A percentile compares a stretch with the other conserved stretches of the same genome.
Evolutionary conservation across 768 basidiomycete genomes (phyloP).

Genomic region (Cystofilobasidium bisporidii): DNA sequence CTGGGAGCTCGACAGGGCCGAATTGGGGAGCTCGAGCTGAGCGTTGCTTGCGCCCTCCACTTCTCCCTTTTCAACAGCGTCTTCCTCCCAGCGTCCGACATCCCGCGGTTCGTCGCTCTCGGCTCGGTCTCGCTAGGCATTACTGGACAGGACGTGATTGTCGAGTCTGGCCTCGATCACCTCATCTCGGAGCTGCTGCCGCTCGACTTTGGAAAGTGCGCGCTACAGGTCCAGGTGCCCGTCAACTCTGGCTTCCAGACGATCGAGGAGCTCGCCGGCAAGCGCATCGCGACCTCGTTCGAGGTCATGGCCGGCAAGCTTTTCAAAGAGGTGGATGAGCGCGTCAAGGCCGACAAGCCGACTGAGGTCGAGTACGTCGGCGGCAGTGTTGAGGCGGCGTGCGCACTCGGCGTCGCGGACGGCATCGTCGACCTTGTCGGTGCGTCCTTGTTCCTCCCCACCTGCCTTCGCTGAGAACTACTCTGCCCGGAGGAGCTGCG

Average conservation of each 20-base stretch:
- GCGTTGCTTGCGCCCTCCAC: not conserved
- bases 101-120: slow-evolving; percentile 96
- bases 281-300: slow-evolving; percentile 89
- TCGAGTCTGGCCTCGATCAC: slow-evolving; percentile 73
- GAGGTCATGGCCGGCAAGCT: slow-evolving; percentile 74
- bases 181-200: slow-evolving; percentile 68
- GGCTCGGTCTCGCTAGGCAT: slow-evolving; percentile 95
- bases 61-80: slow-evolving; percentile 48
- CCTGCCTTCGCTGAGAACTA: too few relatives aligned
- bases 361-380: slow-evolving; percentile 93
- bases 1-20: too few relatives aligned
- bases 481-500: too few relatives aligned
- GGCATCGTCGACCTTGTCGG: slow-evolving; percentile 97
- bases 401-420: slow-evolving; percentile 88
- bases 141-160: slow-evolving; percentile 94
- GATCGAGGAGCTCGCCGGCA: slow-evolving; percentile 73
- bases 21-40: too few relatives aligned
- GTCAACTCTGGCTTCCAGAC: slow-evolving; percentile 59
- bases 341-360: slow-evolving; percentile 44
- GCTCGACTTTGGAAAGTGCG: slow-evolving; percentile 86
- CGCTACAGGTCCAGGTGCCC: slow-evolving; percentile 64
- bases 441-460: slow-evolving; percentile 41
- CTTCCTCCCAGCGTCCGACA: slow-evolving; percentile 92
- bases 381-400: slow-evolving; percentile 96
- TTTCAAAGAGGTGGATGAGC: slow-evolving; percentile 48